phyloP scores from a whole-genome alignment of 768 basidiomycete species.

The Lactarius hatsudake region DNA sequence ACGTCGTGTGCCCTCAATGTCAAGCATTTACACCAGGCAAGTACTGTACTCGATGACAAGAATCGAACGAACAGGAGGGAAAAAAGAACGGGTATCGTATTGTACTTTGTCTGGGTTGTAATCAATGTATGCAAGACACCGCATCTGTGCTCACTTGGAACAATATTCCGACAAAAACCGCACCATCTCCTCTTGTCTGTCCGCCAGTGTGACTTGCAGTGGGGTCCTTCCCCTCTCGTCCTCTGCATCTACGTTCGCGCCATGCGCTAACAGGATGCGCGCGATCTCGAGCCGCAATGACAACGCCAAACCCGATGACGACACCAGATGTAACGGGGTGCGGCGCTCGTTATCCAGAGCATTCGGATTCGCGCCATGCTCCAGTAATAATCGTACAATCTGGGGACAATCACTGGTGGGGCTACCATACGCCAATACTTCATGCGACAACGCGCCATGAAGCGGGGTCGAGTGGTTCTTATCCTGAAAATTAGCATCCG shows the following conservation, averaged over 20 bases:
- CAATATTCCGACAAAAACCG: too few species aligned
- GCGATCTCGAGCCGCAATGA: too few species aligned
- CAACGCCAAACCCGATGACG: too few species aligned
- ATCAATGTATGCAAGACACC: too few species aligned
- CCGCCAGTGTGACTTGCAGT: neutral
- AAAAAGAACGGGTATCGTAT: neutral
- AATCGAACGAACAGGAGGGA: neutral
- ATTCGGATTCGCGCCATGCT: neutral
- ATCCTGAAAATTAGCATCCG: neutral
- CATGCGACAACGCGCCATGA: neutral
- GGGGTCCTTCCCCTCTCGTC: neutral
- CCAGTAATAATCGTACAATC: too few species aligned
- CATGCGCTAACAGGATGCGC: neutral
- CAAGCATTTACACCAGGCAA: neutral
- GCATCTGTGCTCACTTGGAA: too few species aligned
- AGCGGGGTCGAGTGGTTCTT: neutral
- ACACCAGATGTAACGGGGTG: neutral
- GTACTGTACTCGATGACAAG: neutral
- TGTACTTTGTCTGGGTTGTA: neutral
- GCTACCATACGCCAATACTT: neutral
- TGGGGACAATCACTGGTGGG: too few species aligned
- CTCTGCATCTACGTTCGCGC: neutral
- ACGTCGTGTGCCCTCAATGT: neutral
- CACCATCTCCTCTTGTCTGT: too few species aligned
- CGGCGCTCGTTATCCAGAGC: neutral